phyloP scores from a whole-genome alignment of 768 basidiomycete species.

The Jaapia argillacea region DNA sequence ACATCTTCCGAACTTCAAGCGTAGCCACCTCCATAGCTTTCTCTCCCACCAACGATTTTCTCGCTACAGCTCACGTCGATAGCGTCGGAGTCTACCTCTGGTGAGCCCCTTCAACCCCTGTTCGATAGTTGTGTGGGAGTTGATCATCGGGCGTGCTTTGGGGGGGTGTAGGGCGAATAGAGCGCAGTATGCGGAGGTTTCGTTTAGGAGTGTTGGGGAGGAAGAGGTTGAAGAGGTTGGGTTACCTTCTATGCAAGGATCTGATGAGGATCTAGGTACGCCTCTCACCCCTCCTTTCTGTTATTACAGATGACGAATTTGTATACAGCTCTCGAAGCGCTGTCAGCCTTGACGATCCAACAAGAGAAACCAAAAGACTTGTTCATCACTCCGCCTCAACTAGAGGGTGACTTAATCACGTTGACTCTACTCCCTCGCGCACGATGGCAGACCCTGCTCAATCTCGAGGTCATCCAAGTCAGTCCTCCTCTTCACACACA shows the following conservation, averaged over 20 bases:
- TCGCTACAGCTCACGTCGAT: conserved; percentile 92
- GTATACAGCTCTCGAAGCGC: conserved; percentile 52
- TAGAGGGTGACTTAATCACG: conserved; percentile 88
- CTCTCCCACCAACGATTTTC: conserved; percentile 91
- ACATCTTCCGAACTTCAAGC: conserved; percentile 81
- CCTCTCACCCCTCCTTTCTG: background rate
- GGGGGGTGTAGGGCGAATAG: conserved; percentile 70
- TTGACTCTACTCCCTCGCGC: conserved; percentile 86
- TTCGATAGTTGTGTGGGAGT: too few species aligned
- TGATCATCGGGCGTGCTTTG: too few species aligned
- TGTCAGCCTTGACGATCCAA: conserved; percentile 47
- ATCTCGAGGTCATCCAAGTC: conserved; percentile 89
- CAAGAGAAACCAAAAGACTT: conserved; percentile 55
- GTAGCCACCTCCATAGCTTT: conserved; percentile 87
- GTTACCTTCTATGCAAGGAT: conserved; percentile 80
- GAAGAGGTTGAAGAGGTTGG: conserved; percentile 58
- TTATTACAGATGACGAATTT: conserved; percentile 2
- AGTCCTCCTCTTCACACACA: conserved; percentile 9
- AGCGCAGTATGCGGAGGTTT: conserved; percentile 83
- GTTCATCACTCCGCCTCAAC: conserved; percentile 79
- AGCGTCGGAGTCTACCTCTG: conserved; percentile 94
- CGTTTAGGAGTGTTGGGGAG: conserved; percentile 72
- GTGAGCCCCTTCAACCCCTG: conserved; percentile 28
- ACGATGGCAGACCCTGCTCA: conserved; percentile 94
- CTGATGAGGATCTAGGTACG: conserved; percentile 72